Conservation (phyloP, 2,329 filamentous ascomycete genomes). For the Delphinella strobiligena region DNA sequence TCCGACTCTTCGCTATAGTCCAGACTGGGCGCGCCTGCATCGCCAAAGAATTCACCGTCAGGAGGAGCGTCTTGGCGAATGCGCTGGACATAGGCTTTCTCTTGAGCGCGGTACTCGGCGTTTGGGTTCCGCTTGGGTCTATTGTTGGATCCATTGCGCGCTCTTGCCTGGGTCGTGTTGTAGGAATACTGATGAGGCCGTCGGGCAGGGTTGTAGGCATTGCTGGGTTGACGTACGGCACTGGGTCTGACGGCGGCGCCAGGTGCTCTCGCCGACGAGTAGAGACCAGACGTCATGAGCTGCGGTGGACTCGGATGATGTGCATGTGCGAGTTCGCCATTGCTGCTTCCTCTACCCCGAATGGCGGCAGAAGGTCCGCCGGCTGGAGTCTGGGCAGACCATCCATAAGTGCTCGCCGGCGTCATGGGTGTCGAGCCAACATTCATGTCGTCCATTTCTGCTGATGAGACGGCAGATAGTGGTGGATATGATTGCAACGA, state of each 20-base stretch:
- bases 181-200: constrained; percentile 36
- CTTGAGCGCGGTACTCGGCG: constrained; percentile 68
- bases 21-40: constrained; percentile 54
- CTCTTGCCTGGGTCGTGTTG: constrained; percentile 33
- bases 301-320: constrained; percentile 10
- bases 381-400: constrained; percentile 11
- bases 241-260: constrained; percentile 22
- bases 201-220: constrained; percentile 37
- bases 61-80: constrained; percentile 62
- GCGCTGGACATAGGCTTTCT: constrained; percentile 88
- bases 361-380: constrained; percentile 2
- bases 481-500: background rate
- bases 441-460: constrained; percentile 10
- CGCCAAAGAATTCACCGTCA: constrained; percentile 56
- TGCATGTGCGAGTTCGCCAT: background rate
- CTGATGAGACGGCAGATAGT: background rate
- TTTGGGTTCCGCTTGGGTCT: constrained; percentile 51
- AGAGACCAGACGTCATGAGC: constrained; percentile 12
- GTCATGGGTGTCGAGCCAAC: constrained; percentile 16
- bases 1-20: constrained; percentile 65
- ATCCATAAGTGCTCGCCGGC: constrained; percentile 17
- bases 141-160: constrained; percentile 45
- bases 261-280: constrained; percentile 1
- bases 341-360: no score
- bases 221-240: constrained; percentile 35